These are phyloP conservation scores for Phytopythium oedochilum DNA, from an alignment of 352 stramenopile species.

Conservation along the genomic window DNA sequence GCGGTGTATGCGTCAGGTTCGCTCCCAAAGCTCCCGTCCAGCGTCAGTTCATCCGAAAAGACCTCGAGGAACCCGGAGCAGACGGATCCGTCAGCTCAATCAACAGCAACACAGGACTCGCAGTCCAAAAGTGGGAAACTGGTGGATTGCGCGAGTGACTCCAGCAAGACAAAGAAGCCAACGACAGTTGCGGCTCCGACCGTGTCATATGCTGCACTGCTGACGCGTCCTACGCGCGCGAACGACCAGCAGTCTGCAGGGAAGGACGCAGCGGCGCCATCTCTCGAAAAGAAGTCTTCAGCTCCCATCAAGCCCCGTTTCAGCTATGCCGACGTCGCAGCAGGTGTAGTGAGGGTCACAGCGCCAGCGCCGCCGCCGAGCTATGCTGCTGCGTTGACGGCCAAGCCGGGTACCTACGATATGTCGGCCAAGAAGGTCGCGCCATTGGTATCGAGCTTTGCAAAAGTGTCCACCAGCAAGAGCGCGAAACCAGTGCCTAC, in stretches of 20 bases:
- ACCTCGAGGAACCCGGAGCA: background rate
- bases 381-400: slow-evolving; percentile 65
- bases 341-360: slow-evolving; percentile 49
- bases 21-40: slow-evolving; percentile 27
- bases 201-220: slow-evolving; percentile 63
- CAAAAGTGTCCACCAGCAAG: background rate
- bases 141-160: background rate
- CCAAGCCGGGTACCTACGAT: slow-evolving; percentile 9
- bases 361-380: slow-evolving; percentile 31
- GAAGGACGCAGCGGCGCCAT: slow-evolving; percentile 2
- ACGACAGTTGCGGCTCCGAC: slow-evolving; percentile 3
- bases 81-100: background rate
- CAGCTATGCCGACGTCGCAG: slow-evolving; percentile 69
- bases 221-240: slow-evolving; percentile 23
- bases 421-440: background rate
- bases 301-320: slow-evolving; percentile 28
- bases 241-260: slow-evolving; percentile 25
- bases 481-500: background rate
- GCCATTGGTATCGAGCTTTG: background rate
- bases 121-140: background rate
- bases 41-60: slow-evolving; percentile 9
- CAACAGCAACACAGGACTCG: background rate
- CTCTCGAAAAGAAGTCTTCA: background rate
- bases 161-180: slow-evolving; percentile 4
- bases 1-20: slow-evolving; percentile 65